Percentiles rank a stretch among this genome's conserved stretches.
These are phyloP conservation scores for Sugiyamaella pinicola DNA, from an alignment of 1,139 yeast genomes.

Conservation along the genomic window DNA sequence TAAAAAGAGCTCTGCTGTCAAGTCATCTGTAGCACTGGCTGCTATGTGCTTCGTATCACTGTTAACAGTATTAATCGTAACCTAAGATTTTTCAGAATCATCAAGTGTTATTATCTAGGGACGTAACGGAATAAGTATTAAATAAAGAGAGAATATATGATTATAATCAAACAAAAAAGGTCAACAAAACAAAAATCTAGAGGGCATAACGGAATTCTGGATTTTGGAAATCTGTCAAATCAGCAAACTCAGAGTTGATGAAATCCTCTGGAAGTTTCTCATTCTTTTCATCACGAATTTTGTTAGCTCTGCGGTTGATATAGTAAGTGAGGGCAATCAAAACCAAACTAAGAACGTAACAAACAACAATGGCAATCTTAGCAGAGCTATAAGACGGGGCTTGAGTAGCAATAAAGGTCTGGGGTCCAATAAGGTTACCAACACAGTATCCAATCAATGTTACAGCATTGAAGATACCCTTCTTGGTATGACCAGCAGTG, in stretches of 20 bases:
- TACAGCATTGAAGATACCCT: slow-evolving; percentile 48
- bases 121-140: not conserved
- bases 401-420: slow-evolving; percentile 51
- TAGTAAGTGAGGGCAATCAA: slow-evolving; percentile 37
- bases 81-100: not conserved
- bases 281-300: slow-evolving; percentile 38
- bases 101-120: not conserved
- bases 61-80: not conserved
- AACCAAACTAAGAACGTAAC: slow-evolving; percentile 36
- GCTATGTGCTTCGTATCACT: not conserved
- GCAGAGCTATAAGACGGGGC: slow-evolving; percentile 58
- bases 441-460: slow-evolving; percentile 59
- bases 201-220: slow-evolving; percentile 46
- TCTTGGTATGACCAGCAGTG: slow-evolving; percentile 64
- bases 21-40: not conserved
- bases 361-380: slow-evolving; percentile 47
- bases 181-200: slow-evolving; percentile 15
- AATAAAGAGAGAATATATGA: not conserved
- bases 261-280: slow-evolving; percentile 33
- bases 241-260: slow-evolving; percentile 56
- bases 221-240: slow-evolving; percentile 68
- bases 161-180: not conserved
- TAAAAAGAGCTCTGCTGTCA: not conserved
- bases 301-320: slow-evolving; percentile 43
- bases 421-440: slow-evolving; percentile 63